Evolutionary conservation across 306 rosid species (phyloP), one percentile per base, ranked within the genome.

Genomic region (Astragalus membranaceus): DNA sequence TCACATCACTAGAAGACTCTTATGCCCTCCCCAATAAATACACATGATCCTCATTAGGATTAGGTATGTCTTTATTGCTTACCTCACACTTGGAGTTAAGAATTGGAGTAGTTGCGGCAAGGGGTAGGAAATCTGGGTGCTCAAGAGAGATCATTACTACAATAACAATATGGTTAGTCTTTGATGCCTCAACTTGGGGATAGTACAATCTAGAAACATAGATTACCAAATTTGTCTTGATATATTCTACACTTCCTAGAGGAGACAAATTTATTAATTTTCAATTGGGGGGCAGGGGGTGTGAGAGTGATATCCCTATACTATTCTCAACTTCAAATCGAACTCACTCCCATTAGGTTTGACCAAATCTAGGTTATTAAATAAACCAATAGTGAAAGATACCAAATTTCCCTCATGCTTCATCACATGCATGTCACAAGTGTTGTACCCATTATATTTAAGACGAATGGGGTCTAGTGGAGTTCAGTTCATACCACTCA

Each of bases 391-490:
- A 70, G 63, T 12, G 81, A 75, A 76, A 76, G 81, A 75, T 70
- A 70, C 84, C 84, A 66, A 70, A 76, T 80, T 48, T 52, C 16
- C 6, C 81, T 80, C 78, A 66, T 75, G 83, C 64, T 56, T 75
- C 26, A 63, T 69, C 83, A 80, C 80, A 80, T 80, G 84, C 74
- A 70, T 65, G 74, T 63, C 74, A 70, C 74, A 63, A 69, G 70
- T 67, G 43, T 33, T 62, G 76, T 79, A 41, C 71, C 66, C 67
- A 42, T 50, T 78, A 15, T 14, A 69, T 75, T 54, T 8, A 75
- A 63, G 75, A 53, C 50, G n/a, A 43, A 69, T 70, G 77, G 84
- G 80, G 10, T 78, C 74, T 0, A 43, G 12, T 68, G 2, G 64
- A 80, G 62, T 56, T 74, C 14, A 80, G 70, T 75, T 75, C 68